Evolutionary conservation across 352 stramenopile species (phyloP).

Genomic region (Globisporangium viniferum): DNA sequence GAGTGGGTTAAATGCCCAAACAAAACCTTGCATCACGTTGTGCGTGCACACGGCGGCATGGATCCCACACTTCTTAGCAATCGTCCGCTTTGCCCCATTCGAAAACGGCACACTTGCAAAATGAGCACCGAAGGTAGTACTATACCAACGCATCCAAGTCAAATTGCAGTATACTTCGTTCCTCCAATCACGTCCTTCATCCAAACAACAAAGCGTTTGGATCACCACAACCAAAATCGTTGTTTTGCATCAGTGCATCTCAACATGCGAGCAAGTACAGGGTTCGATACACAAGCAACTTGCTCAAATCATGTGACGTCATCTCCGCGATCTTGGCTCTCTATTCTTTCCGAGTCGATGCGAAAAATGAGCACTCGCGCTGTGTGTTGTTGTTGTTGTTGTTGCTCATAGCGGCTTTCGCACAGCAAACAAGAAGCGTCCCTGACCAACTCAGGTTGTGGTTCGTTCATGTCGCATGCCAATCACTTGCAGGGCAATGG

Average conservation of each 20-base stretch:
- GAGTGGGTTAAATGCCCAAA: background rate
- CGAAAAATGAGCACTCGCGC: background rate
- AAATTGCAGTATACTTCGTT: background rate
- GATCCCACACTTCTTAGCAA: background rate
- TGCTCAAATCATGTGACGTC: background rate
- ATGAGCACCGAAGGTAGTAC: background rate
- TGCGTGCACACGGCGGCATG: background rate
- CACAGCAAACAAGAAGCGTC: background rate
- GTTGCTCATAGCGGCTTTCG: background rate
- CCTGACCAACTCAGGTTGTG: background rate
- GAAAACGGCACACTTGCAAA: background rate
- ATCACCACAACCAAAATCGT: no score
- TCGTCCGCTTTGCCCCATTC: background rate
- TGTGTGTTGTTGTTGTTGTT: background rate
- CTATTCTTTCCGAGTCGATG: background rate
- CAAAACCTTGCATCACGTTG: background rate
- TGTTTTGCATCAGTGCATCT: no score
- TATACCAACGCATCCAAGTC: background rate
- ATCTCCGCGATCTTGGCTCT: background rate
- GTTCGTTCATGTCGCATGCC: constrained; percentile 1
- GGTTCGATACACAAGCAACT: background rate
- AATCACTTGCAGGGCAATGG: background rate
- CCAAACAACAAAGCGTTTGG: constrained; percentile 5
- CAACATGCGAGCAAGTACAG: background rate
- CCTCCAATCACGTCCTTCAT: constrained; percentile 11